Percentiles rank a stretch among this genome's conserved stretches.
phyloP scores from a whole-genome alignment of 1,284 basidiomycete species.

The Fomitiporia mediterranea region DNA sequence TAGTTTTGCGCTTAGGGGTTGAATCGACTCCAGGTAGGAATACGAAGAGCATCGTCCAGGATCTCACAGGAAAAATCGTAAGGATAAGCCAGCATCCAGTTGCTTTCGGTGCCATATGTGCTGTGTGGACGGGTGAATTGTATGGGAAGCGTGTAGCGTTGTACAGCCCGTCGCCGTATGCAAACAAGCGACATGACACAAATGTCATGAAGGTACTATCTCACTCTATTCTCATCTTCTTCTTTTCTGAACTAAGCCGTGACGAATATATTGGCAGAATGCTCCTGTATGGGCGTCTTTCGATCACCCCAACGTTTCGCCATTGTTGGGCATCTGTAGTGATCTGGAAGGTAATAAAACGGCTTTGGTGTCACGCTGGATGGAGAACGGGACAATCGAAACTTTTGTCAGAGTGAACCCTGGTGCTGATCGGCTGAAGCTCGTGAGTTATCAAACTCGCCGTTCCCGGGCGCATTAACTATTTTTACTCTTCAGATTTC shows the following conservation, averaged over 20 bases:
- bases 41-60: slow-evolving; percentile 3
- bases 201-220: slow-evolving; percentile 4
- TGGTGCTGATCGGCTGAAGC: slow-evolving; percentile 17
- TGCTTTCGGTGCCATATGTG: slow-evolving; percentile 14
- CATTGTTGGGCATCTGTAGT: slow-evolving; percentile 11
- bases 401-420: slow-evolving; percentile 11
- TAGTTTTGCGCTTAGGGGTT: not conserved
- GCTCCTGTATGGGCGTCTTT: slow-evolving; percentile 11
- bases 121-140: slow-evolving; percentile 16
- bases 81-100: slow-evolving; percentile 8
- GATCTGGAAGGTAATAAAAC: slow-evolving; percentile 1
- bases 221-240: not conserved
- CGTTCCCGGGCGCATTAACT: too few relatives aligned
- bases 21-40: not conserved
- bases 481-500: too few relatives aligned
- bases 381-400: slow-evolving; percentile 9
- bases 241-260: not conserved
- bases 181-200: not conserved
- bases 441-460: slow-evolving; percentile 4
- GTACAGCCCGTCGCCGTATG: not conserved
- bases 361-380: slow-evolving; percentile 18
- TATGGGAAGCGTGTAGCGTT: slow-evolving; percentile 16
- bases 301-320: slow-evolving; percentile 15
- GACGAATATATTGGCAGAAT: not conserved
- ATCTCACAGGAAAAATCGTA: slow-evolving; percentile 16